Evolutionary conservation across 352 stramenopile genomes (phyloP), one percentile per base, ranked within the genome.

Genomic region (Pythium myriotylum): DNA sequence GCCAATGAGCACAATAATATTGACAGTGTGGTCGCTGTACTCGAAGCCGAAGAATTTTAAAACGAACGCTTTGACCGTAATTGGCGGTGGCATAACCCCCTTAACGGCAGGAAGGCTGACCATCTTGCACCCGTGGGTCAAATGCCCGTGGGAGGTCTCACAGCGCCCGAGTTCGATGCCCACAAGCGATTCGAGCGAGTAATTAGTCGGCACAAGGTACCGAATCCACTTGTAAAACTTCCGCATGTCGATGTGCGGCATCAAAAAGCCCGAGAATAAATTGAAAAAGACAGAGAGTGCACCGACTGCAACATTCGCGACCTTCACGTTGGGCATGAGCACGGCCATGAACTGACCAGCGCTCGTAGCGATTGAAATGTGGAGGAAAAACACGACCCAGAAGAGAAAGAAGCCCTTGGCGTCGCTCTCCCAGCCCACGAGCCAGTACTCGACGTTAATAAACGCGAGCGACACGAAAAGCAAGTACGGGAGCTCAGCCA

Each of bases 261-360:
- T 59, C 22, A 82, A 40, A 42, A 74, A 78, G 39, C 75, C 72
- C 6, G 55, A 71, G 51, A 81, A 84, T 12, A 80, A 43, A 56
- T 84, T 84, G 67, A 84, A 84, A 22, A 84, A 63, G 13, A 72
- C 64, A 4, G 66, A 79, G 9, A 84, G 47, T 10, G 72, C 72
- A 33, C 74, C 72, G 12, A 84, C 74, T 2, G 74, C 74, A 5
- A 81, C 74, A 43, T 77, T 84, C 10, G 74, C 74, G 43, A 84
- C 74, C 67, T 84, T 84, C 59, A 67, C 55, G 41, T 84, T 84
- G 20, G 74, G 74, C 63, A 68, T 78, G n/a, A 83, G 49, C 32
- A 75, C 74, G 2, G 50, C 66, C 72, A 83, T 81, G 47, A 70
- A 72, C 62, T 82, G 74, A 1, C 74, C 74, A 14, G 73, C 32